Evolutionary conservation across 2,329 filamentous ascomycete genomes (phyloP), one percentile per base, ranked within the genome.

Genomic region (Fusarium staphyleae): DNA sequence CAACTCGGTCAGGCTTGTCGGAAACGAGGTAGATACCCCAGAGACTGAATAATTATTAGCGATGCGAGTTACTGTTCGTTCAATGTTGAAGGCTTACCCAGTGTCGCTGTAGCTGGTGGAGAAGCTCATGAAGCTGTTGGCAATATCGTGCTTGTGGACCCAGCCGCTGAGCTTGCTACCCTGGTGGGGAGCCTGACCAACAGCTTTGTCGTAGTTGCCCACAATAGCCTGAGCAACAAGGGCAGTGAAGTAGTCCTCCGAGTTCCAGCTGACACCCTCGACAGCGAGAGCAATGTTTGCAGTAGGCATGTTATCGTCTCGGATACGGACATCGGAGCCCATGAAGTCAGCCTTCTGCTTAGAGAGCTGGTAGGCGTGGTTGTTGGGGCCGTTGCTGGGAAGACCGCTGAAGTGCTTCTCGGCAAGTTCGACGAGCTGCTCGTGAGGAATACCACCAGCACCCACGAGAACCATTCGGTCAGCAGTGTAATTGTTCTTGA

Each of bases 81-180:
- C 12, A 15, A 47, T 44, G 24, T 28, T 46, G 14, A 19, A 35
- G 44, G 75, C 87, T 78, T 86, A 96, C 92, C 93, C 95, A 75
- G 95, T 99, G 77, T 99, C 95, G 74, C 93, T 98, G 82, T 99
- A 99, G 84, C 91, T 96, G 66, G 95, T 99, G 65, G 93, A 97
- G 82, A 99, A 99, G 82, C 91, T 96, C 96, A 99, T 99, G 85
- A 97, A 99, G 86, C 93, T 97, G 83, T 96, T 99, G 77, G 95
- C 95, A 60, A 99, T 86, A 76, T 93, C 88, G 80, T 98, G 87
- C 79, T 96, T 88, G 84, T 96, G 90, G 67, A 99, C 88, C 71
- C 95, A 91, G 65, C 89, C 87, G 82, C 91, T 96, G 70, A 99
- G 91, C 85, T 96, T 97, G 90, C 92, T 96, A 70, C 96, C 95